Base-by-base conservation (phyloP, 495 filamentous ascomycete genomes). In the Tuber microsphaerosporum region DNA sequence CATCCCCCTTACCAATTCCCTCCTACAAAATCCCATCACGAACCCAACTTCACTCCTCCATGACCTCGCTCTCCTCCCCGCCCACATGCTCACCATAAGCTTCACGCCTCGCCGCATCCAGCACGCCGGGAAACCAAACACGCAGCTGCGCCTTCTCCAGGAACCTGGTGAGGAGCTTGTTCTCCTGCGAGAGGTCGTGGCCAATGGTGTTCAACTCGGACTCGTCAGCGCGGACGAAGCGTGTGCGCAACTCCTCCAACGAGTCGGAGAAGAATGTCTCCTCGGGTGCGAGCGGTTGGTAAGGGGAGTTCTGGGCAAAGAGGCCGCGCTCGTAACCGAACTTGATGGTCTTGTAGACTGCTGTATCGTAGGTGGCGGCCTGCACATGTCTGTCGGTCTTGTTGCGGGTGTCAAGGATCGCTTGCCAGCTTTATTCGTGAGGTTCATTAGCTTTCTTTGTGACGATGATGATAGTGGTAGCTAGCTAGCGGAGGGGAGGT, bases 401-500 rank as follows among this genome's bases (percentile, higher is more conserved):
- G 19, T 77, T 76, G 42, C 77, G 77, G 34, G 83, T 84, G 71
- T 84, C 76, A 2, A 80, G 73, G 61, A 84, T 81, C 17, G 61
- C 74, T 26, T 75, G 70, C 83, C 83, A 84, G 42, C 81, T 83
- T 37, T 39, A 34, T 69, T n/a, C 14, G 26, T 46, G 34, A 16
- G 14, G 77, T 75, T 79, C 76, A 17, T 65, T 65, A 34, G 31
- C 26, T 31, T 12, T 12, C 56, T 34, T 34, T 65, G 26, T 14
- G n/a, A 10, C 3, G 26, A 65, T 65, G 26, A 39, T 85, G 84
- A 77, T 88, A 87, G 69, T 86, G 39, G 39, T 41, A 6, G 39
- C 39, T 41, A 78, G 71, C 86, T 85, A n/a, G 87, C 88, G 72
- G 86, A 84, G 78, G 89, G 89, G 77, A 41, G 79, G 83, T 26